These are phyloP conservation scores for Byssochlamys sp. DNA, from an alignment of 2,329 filamentous ascomycete genomes.

Conservation along the genomic window DNA sequence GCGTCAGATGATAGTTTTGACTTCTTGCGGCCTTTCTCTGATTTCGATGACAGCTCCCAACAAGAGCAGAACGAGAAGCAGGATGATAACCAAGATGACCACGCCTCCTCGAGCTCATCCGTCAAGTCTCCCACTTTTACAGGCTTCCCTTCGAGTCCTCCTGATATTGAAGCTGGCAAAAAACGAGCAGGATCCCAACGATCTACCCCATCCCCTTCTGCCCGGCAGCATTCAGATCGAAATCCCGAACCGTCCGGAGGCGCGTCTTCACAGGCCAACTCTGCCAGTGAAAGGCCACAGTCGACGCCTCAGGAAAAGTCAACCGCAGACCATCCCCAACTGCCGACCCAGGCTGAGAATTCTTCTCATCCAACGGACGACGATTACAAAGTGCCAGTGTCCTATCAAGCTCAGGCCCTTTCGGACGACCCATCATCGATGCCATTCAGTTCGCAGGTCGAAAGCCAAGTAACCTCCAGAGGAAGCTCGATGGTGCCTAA, in stretches of 20 bases:
- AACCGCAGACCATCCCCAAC: background rate
- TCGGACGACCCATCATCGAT: slow-evolving; percentile 1
- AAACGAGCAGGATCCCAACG: background rate
- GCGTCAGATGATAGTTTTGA: background rate
- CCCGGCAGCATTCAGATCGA: background rate
- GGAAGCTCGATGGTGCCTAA: slow-evolving; percentile 17
- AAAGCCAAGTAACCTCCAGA: slow-evolving; percentile 3
- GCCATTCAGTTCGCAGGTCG: background rate
- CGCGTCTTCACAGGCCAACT: background rate
- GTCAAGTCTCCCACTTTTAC: slow-evolving; percentile 7
- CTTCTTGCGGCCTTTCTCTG: background rate
- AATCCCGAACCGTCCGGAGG: background rate
- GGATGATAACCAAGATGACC: background rate
- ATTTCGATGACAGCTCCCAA: background rate
- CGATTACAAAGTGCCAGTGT: background rate
- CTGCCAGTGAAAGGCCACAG: background rate
- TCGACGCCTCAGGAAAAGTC: background rate
- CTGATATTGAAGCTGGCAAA: background rate
- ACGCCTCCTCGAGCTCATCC: background rate
- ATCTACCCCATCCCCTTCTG: background rate
- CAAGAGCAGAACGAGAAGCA: background rate
- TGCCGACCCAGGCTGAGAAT: background rate
- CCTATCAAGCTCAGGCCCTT: background rate
- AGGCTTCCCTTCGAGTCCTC: slow-evolving; percentile 10
- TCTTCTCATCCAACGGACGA: background rate